phyloP scores from a whole-genome alignment of 2,329 filamentous ascomycete genomes.

The Dactylellina parvicollis region DNA sequence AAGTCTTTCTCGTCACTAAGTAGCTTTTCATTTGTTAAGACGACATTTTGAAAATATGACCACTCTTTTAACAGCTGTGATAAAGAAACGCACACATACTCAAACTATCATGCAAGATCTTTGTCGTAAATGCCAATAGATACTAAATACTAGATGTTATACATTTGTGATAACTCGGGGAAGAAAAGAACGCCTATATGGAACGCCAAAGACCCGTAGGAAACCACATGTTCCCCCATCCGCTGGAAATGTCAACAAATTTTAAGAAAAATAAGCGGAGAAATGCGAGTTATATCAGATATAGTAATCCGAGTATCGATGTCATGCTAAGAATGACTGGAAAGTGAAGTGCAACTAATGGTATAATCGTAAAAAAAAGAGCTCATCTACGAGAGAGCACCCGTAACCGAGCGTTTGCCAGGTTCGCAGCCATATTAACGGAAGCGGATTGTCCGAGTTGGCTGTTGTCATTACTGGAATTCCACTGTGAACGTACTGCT shows the following conservation, averaged over 20 bases:
- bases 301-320: slow-evolving; percentile 1
- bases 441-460: slow-evolving; percentile 29
- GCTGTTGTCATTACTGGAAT: slow-evolving; percentile 32
- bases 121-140: not conserved
- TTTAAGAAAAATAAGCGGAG: not conserved
- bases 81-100: not conserved
- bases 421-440: slow-evolving; percentile 35
- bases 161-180: not conserved
- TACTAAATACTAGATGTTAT: slow-evolving; percentile 31
- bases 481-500: slow-evolving; percentile 57
- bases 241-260: slow-evolving; percentile 17
- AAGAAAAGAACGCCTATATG: slow-evolving; percentile 39
- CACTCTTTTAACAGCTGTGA: not conserved
- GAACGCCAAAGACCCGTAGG: slow-evolving; percentile 23
- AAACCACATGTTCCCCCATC: slow-evolving; percentile 16
- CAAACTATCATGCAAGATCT: not conserved
- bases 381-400: slow-evolving; percentile 37
- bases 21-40: too few relatives aligned
- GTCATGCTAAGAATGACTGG: not conserved
- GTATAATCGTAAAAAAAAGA: not conserved
- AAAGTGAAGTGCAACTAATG: not conserved
- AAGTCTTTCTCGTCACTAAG: too few relatives aligned
- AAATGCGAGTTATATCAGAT: slow-evolving; percentile 21
- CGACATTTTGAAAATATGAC: slow-evolving; percentile 68
- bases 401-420: slow-evolving; percentile 33